Percentiles rank a stretch among this genome's conserved stretches.
These are phyloP conservation scores for Kurtzmaniella quercitrusa DNA, from an alignment of 1,139 yeast species.

Conservation along the genomic window DNA sequence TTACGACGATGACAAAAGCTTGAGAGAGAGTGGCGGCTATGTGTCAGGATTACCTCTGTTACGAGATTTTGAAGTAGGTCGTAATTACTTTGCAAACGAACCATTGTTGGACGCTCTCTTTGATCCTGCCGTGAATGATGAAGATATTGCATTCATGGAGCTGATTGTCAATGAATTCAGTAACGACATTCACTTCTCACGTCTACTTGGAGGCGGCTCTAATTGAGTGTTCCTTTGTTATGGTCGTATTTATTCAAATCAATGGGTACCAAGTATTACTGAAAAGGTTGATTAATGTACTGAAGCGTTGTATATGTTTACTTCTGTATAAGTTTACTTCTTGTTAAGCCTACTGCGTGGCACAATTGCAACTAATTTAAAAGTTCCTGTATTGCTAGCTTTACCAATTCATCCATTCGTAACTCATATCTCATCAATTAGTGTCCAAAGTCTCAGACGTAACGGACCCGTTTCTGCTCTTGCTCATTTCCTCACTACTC, in stretches of 20 bases:
- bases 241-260: no score
- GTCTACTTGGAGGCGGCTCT: neutral
- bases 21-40: constrained; percentile 3
- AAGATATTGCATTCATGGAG: constrained; percentile 16
- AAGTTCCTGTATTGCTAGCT: no score
- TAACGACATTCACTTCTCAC: neutral
- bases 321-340: no score
- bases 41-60: neutral
- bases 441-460: constrained; percentile 10
- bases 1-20: neutral
- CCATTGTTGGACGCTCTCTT: neutral
- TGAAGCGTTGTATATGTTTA: no score
- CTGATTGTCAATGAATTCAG: constrained; percentile 11
- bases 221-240: neutral
- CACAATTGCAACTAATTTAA: no score
- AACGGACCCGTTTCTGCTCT: constrained; percentile 16
- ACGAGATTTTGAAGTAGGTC: constrained; percentile 6
- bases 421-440: neutral
- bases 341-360: no score
- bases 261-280: no score
- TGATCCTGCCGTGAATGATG: constrained; percentile 11
- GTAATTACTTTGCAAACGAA: constrained; percentile 5
- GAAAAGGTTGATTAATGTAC: no score
- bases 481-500: constrained; percentile 10
- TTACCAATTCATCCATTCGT: no score